Evolutionary conservation across 208 protist species (phyloP), one percentile per base, ranked within the genome.

Genomic region (Acanthamoeba sp.): DNA sequence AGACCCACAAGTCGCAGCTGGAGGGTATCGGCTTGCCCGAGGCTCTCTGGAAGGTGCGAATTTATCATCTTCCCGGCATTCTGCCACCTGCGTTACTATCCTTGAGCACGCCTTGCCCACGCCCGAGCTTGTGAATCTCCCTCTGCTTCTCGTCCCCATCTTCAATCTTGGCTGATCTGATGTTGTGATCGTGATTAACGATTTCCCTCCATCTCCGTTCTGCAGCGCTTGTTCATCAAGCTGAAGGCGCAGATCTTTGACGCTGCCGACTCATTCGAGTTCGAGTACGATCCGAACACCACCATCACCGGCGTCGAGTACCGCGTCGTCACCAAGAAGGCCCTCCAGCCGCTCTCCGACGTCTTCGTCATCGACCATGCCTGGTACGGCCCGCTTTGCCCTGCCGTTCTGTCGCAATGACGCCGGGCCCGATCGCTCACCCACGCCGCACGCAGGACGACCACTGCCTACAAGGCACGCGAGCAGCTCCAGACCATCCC

Each of bases 261-360:
- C 32, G 82, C 82, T 34, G 52, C 32, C 45, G 52, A 89, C 29
- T 27, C 82, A 12, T 89, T 89, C 82, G 82, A 89, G 40, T 89
- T 89, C 45, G 82, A 55, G 50, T 89, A 89, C 52, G 82, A 89
- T 29, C 82, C 82, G 42, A 55, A 89, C 82, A 89, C 82, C 16
- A 89, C 48, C 24, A 88, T 22, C 6, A 64, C 50, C 6, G 82
- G 50, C 40, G 82, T 89, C 29, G 82, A 89, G 82, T 89, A 89
- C 52, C 27, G 36, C 71, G 82, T 89, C 50, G 52, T 89, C 34
- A 89, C 82, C 45, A 89, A 89, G 82, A 89, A 89, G 82, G 82
- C 42, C 40, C 82, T 89, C 50, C 82, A 55, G 29, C 50, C 82
- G 2, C 52, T 36, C 40, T 89, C 82, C 52, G 82, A 89, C 36